Evolutionary conservation across 805 yeast genomes (phyloP), one percentile per base, ranked within the genome.

Genomic region (Hanseniaspora clermontiae): DNA sequence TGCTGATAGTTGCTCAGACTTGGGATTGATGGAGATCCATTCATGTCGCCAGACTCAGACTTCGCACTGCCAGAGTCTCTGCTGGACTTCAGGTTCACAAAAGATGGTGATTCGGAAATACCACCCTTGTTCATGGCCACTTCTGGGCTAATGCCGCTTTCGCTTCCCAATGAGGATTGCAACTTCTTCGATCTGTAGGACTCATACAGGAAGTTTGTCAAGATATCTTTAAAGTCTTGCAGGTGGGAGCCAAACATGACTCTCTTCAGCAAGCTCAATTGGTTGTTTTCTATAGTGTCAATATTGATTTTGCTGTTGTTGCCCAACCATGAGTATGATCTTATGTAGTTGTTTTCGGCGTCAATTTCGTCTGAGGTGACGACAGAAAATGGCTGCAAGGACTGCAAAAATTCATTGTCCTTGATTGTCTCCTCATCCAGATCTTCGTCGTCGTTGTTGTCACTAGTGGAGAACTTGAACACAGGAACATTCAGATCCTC

Each of bases 221-320:
- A 87, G 58, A 84, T 73, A 64, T 86, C 95, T 70, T 85, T 84
- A 64, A 85, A 79, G 64, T 85, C 93, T 66, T 82, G 84, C 61
- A 86, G 72, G 66, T 87, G 95, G n/a, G 90, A 79, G 7, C 95
- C 95, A 64, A 87, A 79, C 43, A 87, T 67, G 2, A 85, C 91
- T 49, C 83, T 77, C 60, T 83, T 81, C 63, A 87, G 71, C 17
- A 78, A 67, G 7, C 75, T 66, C 64, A 81, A 75, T 63, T 82
- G 85, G 42, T 81, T 76, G 58, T 72, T 70, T 31, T 70, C 68
- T 29, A 78, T 74, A 61, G 77, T 75, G 61, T 75, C 74, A 58
- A 79, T 74, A 60, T 77, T 79, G 49, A 79, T 73, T 37, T 72
- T 60, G 10, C 60, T 34, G 7, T 59, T 59, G 49, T 91, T 91